Conservation (phyloP, 208 protist species). For the Naegleria lovaniensis region DNA sequence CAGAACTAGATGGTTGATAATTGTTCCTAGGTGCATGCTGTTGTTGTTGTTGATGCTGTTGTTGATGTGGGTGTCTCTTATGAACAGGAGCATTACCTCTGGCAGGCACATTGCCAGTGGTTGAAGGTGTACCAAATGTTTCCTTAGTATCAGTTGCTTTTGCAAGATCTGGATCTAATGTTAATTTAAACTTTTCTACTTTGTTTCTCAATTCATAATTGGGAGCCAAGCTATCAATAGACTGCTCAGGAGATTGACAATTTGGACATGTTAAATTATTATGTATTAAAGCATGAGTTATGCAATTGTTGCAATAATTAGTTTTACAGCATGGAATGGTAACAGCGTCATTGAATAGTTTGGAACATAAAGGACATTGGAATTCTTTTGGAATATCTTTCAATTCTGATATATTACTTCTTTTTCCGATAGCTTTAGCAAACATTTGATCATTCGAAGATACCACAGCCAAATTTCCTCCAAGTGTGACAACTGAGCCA, state of each 20-base stretch:
- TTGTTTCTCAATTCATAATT: slow-evolving; percentile 2
- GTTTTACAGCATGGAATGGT: slow-evolving; percentile 41
- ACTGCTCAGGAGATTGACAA: neutral
- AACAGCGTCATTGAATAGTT: slow-evolving; percentile 36
- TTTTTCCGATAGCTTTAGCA: slow-evolving; percentile 6
- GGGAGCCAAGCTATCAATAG: neutral
- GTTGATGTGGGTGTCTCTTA: neutral
- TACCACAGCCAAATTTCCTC: neutral
- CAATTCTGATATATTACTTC: neutral
- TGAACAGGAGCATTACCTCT: neutral
- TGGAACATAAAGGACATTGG: slow-evolving; percentile 39
- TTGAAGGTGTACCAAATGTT: neutral
- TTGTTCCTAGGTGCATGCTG: neutral
- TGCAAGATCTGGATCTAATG: neutral
- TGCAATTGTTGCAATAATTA: slow-evolving; percentile 46
- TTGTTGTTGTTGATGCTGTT: neutral
- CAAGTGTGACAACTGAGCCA: neutral
- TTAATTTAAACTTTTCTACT: neutral
- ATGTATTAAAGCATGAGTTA: slow-evolving; percentile 15
- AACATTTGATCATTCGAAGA: slow-evolving; percentile 8
- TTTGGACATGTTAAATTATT: neutral
- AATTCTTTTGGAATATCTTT: slow-evolving; percentile 35
- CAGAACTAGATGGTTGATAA: neutral
- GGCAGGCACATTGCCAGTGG: neutral
- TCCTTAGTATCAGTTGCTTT: neutral